These are phyloP conservation scores for Barnettozyma sucrosica DNA, from an alignment of 805 yeast species.

Conservation along the genomic window DNA sequence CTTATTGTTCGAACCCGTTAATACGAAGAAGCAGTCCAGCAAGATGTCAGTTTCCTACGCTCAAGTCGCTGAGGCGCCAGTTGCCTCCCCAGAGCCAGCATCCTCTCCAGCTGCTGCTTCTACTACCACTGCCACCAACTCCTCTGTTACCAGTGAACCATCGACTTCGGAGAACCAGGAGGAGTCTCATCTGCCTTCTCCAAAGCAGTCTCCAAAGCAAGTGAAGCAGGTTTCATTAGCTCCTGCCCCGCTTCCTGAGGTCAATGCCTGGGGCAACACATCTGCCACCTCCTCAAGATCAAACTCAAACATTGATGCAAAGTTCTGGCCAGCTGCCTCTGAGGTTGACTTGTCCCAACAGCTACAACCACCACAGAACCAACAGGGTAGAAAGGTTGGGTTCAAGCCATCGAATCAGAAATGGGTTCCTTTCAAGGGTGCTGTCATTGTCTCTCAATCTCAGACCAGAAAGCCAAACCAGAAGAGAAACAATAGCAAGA, in stretches of 20 bases:
- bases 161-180: constrained; percentile 6
- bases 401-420: constrained; percentile 42
- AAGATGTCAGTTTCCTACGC: constrained; percentile 11
- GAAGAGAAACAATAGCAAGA: constrained; percentile 19
- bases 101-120: constrained; percentile 12
- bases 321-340: constrained; percentile 34
- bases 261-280: constrained; percentile 53
- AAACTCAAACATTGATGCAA: constrained; percentile 22
- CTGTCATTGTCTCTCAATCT: constrained; percentile 39
- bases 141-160: not conserved
- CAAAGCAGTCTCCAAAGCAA: constrained; percentile 23
- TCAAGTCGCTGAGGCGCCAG: constrained; percentile 7
- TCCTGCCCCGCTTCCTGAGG: constrained; percentile 62
- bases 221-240: constrained; percentile 33
- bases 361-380: not conserved
- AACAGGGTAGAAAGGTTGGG: constrained; percentile 11
- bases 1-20: not conserved
- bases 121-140: not conserved
- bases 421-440: constrained; percentile 67
- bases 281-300: constrained; percentile 24
- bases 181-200: constrained; percentile 24
- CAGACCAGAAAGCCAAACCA: constrained; percentile 18
- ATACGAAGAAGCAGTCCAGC: not conserved
- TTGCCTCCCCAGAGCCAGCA: constrained; percentile 18
- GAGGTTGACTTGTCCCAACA: constrained; percentile 19